Conservation (phyloP, 2,329 filamentous ascomycete species). For the Pyricularia pennisetigena region DNA sequence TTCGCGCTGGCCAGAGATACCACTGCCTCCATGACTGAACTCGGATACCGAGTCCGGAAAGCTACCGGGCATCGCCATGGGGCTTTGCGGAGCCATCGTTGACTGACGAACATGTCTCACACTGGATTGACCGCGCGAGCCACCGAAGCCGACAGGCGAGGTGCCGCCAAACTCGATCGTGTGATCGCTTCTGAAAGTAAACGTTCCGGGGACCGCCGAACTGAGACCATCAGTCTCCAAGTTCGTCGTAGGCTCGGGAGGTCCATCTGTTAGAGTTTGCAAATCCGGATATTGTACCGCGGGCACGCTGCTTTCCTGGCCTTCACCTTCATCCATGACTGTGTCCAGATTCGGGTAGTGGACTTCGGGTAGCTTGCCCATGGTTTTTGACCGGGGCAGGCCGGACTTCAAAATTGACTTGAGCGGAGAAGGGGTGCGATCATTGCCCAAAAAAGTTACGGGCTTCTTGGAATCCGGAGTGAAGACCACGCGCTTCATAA, state of each 20-base stretch:
- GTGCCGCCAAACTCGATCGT: slow-evolving; percentile 47
- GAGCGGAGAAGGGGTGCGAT: slow-evolving; percentile 46
- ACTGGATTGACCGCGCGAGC: slow-evolving; percentile 48
- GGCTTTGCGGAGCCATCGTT: slow-evolving; percentile 24
- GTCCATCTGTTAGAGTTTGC: slow-evolving; percentile 16
- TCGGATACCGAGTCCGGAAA: slow-evolving; percentile 29
- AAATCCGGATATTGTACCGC: slow-evolving; percentile 45
- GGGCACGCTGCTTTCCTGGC: slow-evolving; percentile 10
- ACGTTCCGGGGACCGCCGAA: slow-evolving; percentile 41
- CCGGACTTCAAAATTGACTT: slow-evolving; percentile 40
- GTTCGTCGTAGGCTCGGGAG: slow-evolving; percentile 14
- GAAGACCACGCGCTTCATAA: slow-evolving; percentile 69
- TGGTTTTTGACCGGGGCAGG: slow-evolving; percentile 31
- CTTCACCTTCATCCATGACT: slow-evolving; percentile 15
- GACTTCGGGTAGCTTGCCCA: slow-evolving; percentile 16
- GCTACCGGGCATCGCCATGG: slow-evolving; percentile 38
- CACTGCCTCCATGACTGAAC: slow-evolving; percentile 9
- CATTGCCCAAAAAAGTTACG: slow-evolving; percentile 17
- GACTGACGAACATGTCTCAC: slow-evolving; percentile 50
- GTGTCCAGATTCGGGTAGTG: slow-evolving; percentile 23
- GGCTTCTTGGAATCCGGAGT: slow-evolving; percentile 56
- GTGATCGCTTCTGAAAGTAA: slow-evolving; percentile 57
- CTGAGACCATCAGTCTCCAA: slow-evolving; percentile 9
- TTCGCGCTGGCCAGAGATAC: slow-evolving; percentile 19
- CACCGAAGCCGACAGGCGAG: slow-evolving; percentile 43